Evolutionary conservation across 179 eudicot genomes (phyloP), one percentile per base, ranked within the genome.

Genomic region (Vitellaria paradoxa): DNA sequence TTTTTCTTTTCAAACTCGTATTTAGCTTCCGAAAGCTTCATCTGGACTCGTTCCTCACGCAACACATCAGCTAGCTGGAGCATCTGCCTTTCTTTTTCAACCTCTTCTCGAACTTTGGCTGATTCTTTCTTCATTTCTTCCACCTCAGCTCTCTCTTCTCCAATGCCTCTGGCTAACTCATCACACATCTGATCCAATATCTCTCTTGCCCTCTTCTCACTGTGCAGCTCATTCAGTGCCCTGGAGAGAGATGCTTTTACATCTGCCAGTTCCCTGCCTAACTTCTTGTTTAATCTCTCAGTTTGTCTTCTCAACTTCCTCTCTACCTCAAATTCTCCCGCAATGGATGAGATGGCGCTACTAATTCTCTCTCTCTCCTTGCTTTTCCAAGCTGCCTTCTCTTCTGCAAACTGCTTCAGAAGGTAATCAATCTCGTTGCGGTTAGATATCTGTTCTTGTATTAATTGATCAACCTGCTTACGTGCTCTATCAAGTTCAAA

Each of bases 31-130:
- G 86, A 74, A 18, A 95, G 90, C 86, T 95, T 95, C 99, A 95
- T 95, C 77, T 95, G 97, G 24, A 95, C 97, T 75, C 99, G 83
- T 79, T 95, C 99, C 84, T 94, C 97, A 0, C 97, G 86, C 50
- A 91, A 64, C 49, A 91, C 85, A 86, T 94, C 98, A 6, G 97
- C 98, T n/a, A 94, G 61, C 53, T 89, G 97, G 75, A 94, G 89
- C 97, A 94, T 94, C 78, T 93, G 88, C 73, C 97, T 84, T 77
- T 94, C 98, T 77, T 83, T 89, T 77, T 94, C 97, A 18, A 91
- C 89, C 79, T 94, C 97, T 77, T 91, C 92, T 4, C 89, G 81
- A 30, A 86, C 87, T 81, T 85, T 88, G 14, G 73, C 88, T 5
- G 87, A 80, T 76, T 92, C 90, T 84, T 79, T 85, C 82, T 85